Percentiles rank a stretch among this genome's conserved stretches.
Evolutionary conservation across 2,329 filamentous ascomycete genomes (phyloP).

Genomic region (Beauveria sp.): DNA sequence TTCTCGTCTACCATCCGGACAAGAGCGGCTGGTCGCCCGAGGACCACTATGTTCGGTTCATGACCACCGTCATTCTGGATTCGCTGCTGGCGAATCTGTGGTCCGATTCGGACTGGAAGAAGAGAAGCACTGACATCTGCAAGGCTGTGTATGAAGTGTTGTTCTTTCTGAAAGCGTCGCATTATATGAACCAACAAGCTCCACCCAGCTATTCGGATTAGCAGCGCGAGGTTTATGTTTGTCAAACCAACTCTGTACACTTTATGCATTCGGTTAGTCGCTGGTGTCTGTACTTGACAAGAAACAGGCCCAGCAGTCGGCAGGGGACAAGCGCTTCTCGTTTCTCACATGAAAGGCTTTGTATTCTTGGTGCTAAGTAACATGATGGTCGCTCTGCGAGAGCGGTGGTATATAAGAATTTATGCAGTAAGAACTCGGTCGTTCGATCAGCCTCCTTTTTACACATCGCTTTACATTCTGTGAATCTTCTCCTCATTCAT

Average conservation of each 20-base stretch:
- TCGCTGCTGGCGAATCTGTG: slow-evolving; percentile 27
- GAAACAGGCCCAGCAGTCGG: neutral
- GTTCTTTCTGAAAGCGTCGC: slow-evolving; percentile 23
- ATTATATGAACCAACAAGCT: slow-evolving; percentile 15
- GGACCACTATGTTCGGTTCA: slow-evolving; percentile 33
- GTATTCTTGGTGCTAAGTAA: neutral
- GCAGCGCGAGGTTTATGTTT: neutral
- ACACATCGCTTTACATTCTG: slow-evolving; percentile 53
- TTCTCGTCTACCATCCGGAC: slow-evolving; percentile 28
- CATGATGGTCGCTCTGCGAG: slow-evolving; percentile 3
- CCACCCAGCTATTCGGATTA: slow-evolving; percentile 21
- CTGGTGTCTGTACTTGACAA: neutral
- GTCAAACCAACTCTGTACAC: neutral
- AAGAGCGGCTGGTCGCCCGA: slow-evolving; percentile 28
- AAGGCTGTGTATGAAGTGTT: slow-evolving; percentile 31
- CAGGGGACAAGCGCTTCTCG: neutral
- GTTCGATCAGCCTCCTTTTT: neutral
- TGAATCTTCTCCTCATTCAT: slow-evolving; percentile 79
- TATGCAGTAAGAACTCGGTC: neutral
- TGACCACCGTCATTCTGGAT: slow-evolving; percentile 27
- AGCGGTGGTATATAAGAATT: slow-evolving; percentile 8
- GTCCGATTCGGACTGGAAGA: slow-evolving; percentile 25
- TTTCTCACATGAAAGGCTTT: neutral
- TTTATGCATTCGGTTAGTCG: neutral
- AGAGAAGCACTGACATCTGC: slow-evolving; percentile 23